These are phyloP conservation scores for Phlegmacium glaucopus DNA, from an alignment of 768 basidiomycete species.

Conservation along the genomic window DNA sequence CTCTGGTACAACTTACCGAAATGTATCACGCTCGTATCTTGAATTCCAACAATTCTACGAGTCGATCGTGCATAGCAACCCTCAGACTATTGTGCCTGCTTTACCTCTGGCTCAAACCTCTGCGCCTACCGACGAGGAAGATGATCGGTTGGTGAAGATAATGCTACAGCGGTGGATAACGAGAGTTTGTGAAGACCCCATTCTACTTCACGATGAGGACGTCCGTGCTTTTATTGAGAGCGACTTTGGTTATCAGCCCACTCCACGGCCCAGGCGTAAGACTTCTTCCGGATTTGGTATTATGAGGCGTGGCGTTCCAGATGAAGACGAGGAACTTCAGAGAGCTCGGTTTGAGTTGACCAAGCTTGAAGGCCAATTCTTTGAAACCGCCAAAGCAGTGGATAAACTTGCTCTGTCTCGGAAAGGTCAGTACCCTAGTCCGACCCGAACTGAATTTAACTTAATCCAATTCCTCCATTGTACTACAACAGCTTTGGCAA, in stretches of 20 bases:
- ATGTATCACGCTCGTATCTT: constrained; percentile 90
- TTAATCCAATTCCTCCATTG: neutral
- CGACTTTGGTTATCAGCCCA: constrained; percentile 95
- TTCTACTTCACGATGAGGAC: constrained; percentile 88
- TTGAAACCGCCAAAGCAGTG: constrained; percentile 87
- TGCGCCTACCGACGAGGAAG: constrained; percentile 96
- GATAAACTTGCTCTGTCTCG: constrained; percentile 80
- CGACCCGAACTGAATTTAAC: neutral
- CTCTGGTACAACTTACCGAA: constrained; percentile 83
- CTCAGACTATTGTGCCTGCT: constrained; percentile 95
- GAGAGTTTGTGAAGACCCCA: constrained; percentile 88
- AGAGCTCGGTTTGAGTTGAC: constrained; percentile 89
- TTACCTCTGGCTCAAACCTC: constrained; percentile 96
- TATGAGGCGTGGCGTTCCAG: constrained; percentile 77
- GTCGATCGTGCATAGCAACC: constrained; percentile 82
- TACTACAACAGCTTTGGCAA: constrained; percentile 59
- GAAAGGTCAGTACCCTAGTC: constrained; percentile 53
- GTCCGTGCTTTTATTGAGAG: constrained; percentile 93
- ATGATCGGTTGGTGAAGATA: constrained; percentile 91
- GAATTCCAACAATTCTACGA: constrained; percentile 97
- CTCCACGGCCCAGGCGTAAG: constrained; percentile 70
- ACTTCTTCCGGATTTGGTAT: constrained; percentile 71
- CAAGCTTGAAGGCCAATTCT: constrained; percentile 88
- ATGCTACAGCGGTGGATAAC: constrained; percentile 96
- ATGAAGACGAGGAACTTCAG: constrained; percentile 93